Conservation (phyloP, 2,329 filamentous ascomycete genomes). For the Trichoderma sp. region DNA sequence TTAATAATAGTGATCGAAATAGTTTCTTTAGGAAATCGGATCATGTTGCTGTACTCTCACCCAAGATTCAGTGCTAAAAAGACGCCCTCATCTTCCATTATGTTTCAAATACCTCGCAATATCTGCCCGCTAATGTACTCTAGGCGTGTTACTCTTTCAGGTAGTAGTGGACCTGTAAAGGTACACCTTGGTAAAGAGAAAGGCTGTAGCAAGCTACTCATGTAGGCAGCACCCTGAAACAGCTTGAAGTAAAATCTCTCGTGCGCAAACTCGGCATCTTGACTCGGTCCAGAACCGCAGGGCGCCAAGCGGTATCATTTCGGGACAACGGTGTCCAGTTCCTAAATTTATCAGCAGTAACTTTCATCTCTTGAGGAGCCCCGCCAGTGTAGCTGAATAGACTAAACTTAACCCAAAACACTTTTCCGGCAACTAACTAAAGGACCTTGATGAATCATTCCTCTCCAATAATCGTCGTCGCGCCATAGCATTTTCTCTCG, state of each 20-base stretch:
- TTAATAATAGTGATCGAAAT: background rate
- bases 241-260: background rate
- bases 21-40: background rate
- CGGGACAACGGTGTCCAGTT: background rate
- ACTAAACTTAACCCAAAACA: conserved; percentile 24
- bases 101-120: background rate
- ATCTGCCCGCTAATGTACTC: background rate
- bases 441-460: background rate
- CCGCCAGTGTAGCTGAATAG: conserved; percentile 5
- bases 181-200: background rate
- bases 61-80: background rate
- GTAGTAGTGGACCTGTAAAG: background rate
- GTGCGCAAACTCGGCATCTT: background rate
- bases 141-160: background rate
- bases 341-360: conserved; percentile 22
- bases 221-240: background rate
- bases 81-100: too few species aligned
- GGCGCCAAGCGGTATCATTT: background rate
- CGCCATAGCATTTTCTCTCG: background rate
- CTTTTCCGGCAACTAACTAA: conserved; percentile 6
- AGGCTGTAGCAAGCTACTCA: background rate
- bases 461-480: background rate
- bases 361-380: conserved; percentile 10
- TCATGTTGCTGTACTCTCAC: background rate
- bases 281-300: background rate